Conservation (phyloP, 192 early-diverging fungal species). For the Coemansia sp. region DNA sequence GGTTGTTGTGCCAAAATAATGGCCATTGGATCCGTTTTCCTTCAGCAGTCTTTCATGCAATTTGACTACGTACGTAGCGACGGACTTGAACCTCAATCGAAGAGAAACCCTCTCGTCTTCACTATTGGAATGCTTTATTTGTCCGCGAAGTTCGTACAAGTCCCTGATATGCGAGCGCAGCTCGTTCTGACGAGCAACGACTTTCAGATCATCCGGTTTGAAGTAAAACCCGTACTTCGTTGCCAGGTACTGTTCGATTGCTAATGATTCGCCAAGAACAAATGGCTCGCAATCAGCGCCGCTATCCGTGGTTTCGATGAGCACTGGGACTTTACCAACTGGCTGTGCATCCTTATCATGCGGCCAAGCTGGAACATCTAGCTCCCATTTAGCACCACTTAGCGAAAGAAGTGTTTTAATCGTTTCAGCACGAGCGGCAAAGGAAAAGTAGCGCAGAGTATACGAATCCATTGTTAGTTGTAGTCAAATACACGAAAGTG, state of each 20-base stretch:
- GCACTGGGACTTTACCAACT: conserved; percentile 54
- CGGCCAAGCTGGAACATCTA: conserved; percentile 42
- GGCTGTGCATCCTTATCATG: conserved; percentile 46
- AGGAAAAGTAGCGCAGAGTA: conserved; percentile 34
- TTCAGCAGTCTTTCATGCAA: conserved; percentile 49
- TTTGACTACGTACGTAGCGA: conserved; percentile 16
- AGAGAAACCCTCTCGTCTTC: conserved; percentile 17
- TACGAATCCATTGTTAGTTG: background rate
- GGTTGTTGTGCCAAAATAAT: conserved; percentile 51
- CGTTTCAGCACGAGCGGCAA: conserved; percentile 30
- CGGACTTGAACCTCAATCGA: conserved; percentile 12
- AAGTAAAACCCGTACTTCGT: conserved; percentile 39
- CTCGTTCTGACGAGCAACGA: conserved; percentile 27
- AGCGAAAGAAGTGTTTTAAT: conserved; percentile 39
- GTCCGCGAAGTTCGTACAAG: background rate
- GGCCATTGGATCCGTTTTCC: conserved; percentile 58
- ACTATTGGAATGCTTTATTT: background rate
- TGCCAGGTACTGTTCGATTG: conserved; percentile 56
- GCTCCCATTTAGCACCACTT: conserved; percentile 33
- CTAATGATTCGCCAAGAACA: conserved; percentile 40
- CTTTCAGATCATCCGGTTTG: conserved; percentile 12
- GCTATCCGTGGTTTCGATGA: conserved; percentile 37
- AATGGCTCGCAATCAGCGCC: conserved; percentile 27
- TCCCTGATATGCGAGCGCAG: conserved; percentile 25
- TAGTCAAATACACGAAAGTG: background rate